phyloP scores from a whole-genome alignment of 176 grass and related monocot species.

The Chrysopogon serrulatus region DNA sequence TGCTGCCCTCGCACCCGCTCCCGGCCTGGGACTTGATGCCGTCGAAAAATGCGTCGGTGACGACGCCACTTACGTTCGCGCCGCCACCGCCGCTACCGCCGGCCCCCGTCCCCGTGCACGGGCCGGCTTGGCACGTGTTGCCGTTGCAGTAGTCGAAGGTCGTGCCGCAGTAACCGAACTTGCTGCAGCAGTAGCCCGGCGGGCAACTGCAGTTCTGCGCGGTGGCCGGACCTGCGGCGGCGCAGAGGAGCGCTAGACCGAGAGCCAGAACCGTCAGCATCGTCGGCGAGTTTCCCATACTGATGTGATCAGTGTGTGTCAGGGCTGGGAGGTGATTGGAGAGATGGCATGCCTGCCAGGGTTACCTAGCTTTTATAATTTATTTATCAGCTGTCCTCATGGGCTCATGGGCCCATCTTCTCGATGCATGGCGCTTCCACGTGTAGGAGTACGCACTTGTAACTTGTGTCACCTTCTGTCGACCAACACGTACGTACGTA shows the following conservation, averaged over 20 bases:
- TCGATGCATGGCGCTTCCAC: background rate
- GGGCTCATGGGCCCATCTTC: background rate
- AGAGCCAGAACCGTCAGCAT: background rate
- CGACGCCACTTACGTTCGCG: background rate
- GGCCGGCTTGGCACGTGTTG: constrained; percentile 21
- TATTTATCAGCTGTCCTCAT: too few species aligned
- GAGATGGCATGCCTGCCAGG: too few species aligned
- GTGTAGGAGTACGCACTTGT: background rate
- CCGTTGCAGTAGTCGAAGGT: background rate
- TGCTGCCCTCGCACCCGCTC: constrained; percentile 40
- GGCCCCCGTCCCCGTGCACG: background rate
- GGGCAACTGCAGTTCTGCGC: constrained; percentile 44
- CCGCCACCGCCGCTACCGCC: background rate
- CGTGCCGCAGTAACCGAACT: constrained; percentile 39
- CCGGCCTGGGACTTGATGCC: constrained; percentile 48
- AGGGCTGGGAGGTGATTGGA: background rate
- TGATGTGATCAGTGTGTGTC: background rate
- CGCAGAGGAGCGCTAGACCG: background rate
- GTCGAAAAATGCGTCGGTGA: constrained; percentile 28
- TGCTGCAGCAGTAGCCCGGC: constrained; percentile 42
- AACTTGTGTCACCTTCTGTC: background rate
- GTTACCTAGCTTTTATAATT: too few species aligned
- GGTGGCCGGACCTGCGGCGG: background rate
- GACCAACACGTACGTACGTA: background rate
- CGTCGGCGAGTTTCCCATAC: background rate